These are phyloP conservation scores for Solanum chiquidenum DNA, from an alignment of 257 asterid genomes.

Conservation along the genomic window DNA sequence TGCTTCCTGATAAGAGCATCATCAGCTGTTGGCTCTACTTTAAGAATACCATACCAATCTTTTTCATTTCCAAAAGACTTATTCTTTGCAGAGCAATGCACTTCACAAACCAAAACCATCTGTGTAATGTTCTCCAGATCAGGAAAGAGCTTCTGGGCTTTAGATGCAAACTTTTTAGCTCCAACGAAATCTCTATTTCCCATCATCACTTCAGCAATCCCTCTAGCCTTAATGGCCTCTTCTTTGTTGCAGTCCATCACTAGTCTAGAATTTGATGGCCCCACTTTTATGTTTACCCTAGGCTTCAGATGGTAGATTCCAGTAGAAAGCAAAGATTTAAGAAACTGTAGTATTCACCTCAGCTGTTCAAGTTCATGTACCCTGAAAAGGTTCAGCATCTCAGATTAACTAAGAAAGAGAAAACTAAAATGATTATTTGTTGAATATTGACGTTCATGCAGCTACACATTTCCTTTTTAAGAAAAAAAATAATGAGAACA, in stretches of 20 bases:
- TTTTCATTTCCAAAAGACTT: conserved; percentile 18
- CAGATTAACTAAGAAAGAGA: neutral
- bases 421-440: neutral
- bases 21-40: conserved; percentile 37
- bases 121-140: conserved; percentile 24
- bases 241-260: conserved; percentile 40
- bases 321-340: neutral
- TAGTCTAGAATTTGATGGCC: neutral
- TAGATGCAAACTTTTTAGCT: conserved; percentile 26
- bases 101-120: conserved; percentile 46
- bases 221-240: conserved; percentile 36
- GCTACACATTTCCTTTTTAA: neutral
- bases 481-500: neutral
- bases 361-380: neutral
- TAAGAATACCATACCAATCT: conserved; percentile 51
- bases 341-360: neutral
- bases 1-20: conserved; percentile 29
- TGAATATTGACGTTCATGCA: neutral
- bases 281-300: neutral
- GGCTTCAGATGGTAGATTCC: neutral
- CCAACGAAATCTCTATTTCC: conserved; percentile 28
- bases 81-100: conserved; percentile 36
- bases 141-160: conserved; percentile 37
- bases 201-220: conserved; percentile 42
- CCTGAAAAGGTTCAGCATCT: neutral